Percentiles rank a stretch among this genome's conserved stretches.
These are phyloP conservation scores for Jaltomata sinuosa DNA, from an alignment of 257 asterid species.

Conservation along the genomic window DNA sequence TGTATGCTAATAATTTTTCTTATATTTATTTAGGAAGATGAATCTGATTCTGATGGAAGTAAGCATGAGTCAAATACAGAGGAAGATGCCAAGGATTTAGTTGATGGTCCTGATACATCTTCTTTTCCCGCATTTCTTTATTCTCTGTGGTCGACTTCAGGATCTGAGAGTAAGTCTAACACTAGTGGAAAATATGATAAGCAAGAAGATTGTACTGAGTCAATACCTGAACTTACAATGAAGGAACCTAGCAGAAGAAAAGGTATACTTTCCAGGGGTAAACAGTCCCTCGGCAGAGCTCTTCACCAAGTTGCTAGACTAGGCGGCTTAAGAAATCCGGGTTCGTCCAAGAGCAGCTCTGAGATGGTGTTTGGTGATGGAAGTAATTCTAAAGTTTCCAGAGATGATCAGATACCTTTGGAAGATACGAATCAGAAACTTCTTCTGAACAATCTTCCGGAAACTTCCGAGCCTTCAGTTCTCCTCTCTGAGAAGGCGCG, in stretches of 20 bases:
- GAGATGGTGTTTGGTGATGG: constrained; percentile 29
- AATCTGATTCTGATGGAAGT: constrained; percentile 32
- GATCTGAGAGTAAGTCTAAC: constrained; percentile 25
- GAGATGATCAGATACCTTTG: constrained; percentile 39
- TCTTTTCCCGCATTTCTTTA: constrained; percentile 79
- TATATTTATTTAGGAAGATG: constrained; percentile 37
- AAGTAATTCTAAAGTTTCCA: constrained; percentile 20
- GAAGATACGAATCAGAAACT: constrained; percentile 29
- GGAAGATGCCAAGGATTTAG: constrained; percentile 38
- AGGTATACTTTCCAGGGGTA: constrained; percentile 65
- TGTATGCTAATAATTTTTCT: not conserved
- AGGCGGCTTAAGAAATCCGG: constrained; percentile 54
- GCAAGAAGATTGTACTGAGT: constrained; percentile 23
- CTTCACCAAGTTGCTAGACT: constrained; percentile 57
- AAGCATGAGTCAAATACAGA: constrained; percentile 31
- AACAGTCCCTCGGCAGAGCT: constrained; percentile 60
- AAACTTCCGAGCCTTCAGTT: constrained; percentile 74
- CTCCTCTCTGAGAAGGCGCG: constrained; percentile 81
- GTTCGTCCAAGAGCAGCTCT: constrained; percentile 34
- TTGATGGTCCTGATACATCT: constrained; percentile 89
- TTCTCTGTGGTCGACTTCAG: constrained; percentile 70
- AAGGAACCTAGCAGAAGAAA: constrained; percentile 57
- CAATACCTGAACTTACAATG: constrained; percentile 34
- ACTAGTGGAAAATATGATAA: constrained; percentile 15
- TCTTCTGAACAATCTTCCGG: constrained; percentile 41